Evolutionary conservation across 306 rosid species (phyloP).

Genomic region (Glycine tomentella): DNA sequence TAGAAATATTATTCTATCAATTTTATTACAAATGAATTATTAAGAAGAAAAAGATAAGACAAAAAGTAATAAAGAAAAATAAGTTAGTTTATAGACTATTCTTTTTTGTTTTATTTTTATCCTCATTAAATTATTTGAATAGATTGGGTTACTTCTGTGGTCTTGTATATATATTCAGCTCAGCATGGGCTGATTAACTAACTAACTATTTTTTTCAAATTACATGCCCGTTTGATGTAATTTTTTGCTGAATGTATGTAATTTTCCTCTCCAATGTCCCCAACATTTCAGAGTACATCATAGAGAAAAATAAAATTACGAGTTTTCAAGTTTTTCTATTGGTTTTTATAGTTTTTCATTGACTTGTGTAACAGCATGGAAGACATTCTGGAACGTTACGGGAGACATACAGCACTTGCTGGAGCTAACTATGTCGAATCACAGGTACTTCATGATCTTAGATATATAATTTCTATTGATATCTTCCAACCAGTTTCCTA

Average conservation of each 20-base stretch:
- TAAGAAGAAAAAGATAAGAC: too few species aligned
- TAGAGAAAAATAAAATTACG: neutral
- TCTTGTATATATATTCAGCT: too few species aligned
- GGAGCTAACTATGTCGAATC: slow-evolving; percentile 48
- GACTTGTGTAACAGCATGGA: slow-evolving; percentile 68
- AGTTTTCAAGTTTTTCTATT: neutral
- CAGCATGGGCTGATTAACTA: too few species aligned
- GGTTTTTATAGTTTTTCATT: slow-evolving; percentile 25
- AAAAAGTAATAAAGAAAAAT: too few species aligned
- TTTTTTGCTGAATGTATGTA: neutral
- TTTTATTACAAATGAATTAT: too few species aligned
- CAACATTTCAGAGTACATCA: neutral
- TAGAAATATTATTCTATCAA: too few species aligned
- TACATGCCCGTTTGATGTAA: neutral
- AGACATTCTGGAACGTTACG: slow-evolving; percentile 73
- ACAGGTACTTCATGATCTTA: slow-evolving; percentile 53
- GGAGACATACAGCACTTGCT: slow-evolving; percentile 54
- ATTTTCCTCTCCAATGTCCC: neutral
- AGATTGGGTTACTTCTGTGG: too few species aligned
- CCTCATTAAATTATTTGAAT: too few species aligned
- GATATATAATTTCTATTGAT: neutral
- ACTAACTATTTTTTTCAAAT: neutral
- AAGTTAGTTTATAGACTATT: too few species aligned
- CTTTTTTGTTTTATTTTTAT: too few species aligned
- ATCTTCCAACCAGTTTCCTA: neutral